phyloP scores from a whole-genome alignment of 768 basidiomycete genomes.

The Lentinus tigrinus region DNA sequence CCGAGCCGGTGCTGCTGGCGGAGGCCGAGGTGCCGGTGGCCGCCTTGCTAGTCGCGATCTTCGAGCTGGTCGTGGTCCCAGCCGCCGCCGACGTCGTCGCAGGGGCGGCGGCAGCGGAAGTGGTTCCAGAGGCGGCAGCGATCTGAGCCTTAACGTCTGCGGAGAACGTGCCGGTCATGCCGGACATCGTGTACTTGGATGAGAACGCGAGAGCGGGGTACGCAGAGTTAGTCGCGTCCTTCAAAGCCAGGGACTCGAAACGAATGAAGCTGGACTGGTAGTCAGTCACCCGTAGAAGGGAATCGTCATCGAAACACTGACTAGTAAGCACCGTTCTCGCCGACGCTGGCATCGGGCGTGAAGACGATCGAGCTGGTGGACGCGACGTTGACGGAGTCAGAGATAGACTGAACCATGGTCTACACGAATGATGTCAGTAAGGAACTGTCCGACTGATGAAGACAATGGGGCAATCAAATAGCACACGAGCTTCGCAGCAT shows the following conservation, averaged over 20 bases:
- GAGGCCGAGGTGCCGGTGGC: slow-evolving; percentile 4
- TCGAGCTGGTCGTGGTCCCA: slow-evolving; percentile 4
- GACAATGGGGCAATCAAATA: no score
- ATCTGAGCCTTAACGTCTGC: slow-evolving; percentile 54
- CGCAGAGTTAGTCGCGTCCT: slow-evolving; percentile 49
- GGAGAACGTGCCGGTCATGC: slow-evolving; percentile 74
- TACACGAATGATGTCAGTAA: slow-evolving; percentile 24
- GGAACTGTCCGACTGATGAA: background rate
- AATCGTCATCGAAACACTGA: slow-evolving; percentile 31
- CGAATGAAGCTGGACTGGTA: slow-evolving; percentile 66
- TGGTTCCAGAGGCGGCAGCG: slow-evolving; percentile 56
- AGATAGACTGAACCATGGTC: slow-evolving; percentile 59
- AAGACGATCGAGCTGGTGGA: slow-evolving; percentile 45
- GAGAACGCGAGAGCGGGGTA: slow-evolving; percentile 74
- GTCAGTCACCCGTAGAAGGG: background rate
- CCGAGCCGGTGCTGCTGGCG: slow-evolving; percentile 5
- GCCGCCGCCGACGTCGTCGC: slow-evolving; percentile 24
- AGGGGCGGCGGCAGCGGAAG: slow-evolving; percentile 42
- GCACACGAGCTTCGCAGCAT: no score
- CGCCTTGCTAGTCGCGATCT: slow-evolving; percentile 2
- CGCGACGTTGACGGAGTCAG: slow-evolving; percentile 50
- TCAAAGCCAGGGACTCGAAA: slow-evolving; percentile 56
- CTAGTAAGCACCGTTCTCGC: slow-evolving; percentile 58
- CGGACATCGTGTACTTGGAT: slow-evolving; percentile 68
- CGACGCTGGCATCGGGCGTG: slow-evolving; percentile 50